Evolutionary conservation across 2,329 filamentous ascomycete genomes (phyloP).

Genomic region (Esteya vermicola): DNA sequence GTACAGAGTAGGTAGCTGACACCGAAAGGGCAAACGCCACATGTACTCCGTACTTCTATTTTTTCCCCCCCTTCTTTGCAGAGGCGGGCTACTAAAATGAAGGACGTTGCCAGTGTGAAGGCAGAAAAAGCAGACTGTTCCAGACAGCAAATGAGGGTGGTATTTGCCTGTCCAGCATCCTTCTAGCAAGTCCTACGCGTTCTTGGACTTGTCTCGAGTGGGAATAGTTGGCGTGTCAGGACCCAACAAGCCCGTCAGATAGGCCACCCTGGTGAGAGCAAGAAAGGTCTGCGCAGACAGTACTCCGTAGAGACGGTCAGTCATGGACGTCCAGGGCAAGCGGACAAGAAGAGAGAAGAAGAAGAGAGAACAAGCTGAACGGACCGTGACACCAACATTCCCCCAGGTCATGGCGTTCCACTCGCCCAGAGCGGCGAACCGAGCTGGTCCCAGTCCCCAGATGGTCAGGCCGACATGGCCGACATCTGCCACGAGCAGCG

Average conservation of each 20-base stretch:
- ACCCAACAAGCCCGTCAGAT: slow-evolving; percentile 47
- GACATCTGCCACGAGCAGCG: slow-evolving; percentile 51
- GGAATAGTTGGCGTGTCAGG: slow-evolving; percentile 18
- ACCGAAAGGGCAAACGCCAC: no score
- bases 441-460: slow-evolving; percentile 39
- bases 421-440: slow-evolving; percentile 32
- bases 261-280: slow-evolving; percentile 39
- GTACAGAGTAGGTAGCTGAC: no score
- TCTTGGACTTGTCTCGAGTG: slow-evolving; percentile 11
- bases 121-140: no score
- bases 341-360: not conserved
- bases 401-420: slow-evolving; percentile 66
- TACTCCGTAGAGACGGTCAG: not conserved
- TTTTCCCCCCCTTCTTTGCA: no score
- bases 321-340: not conserved
- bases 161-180: no score
- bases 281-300: slow-evolving; percentile 29
- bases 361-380: no score
- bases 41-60: no score
- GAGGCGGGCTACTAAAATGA: no score
- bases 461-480: slow-evolving; percentile 52
- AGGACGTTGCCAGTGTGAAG: no score
- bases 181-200: not conserved
- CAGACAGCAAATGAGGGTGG: no score
- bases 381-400: slow-evolving; percentile 53